Evolutionary conservation across 2,329 filamentous ascomycete species (phyloP).

Genomic region (Endothia cerciana): DNA sequence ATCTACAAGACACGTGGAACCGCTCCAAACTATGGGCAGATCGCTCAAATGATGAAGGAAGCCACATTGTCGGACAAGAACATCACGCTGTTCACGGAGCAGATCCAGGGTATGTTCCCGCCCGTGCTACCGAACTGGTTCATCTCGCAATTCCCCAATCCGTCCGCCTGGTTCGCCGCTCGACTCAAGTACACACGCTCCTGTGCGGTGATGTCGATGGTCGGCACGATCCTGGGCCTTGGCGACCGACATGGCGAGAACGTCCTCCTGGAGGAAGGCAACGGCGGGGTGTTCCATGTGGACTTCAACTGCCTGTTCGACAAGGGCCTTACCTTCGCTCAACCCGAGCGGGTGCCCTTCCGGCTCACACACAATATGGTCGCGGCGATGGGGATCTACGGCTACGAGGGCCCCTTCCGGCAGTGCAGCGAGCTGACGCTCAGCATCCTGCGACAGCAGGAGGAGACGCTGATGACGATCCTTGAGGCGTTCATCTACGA

Average conservation of each 20-base stretch:
- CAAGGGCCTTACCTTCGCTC: conserved; percentile 93
- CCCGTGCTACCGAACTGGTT: conserved; percentile 94
- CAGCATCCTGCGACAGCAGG: conserved; percentile 80
- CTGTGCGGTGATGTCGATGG: conserved; percentile 99
- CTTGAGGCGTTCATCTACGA: conserved; percentile 97
- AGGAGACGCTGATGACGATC: conserved; percentile 96
- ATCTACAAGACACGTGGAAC: conserved; percentile 79
- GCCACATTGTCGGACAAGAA: conserved; percentile 62
- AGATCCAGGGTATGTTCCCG: conserved; percentile 69
- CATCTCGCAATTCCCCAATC: conserved; percentile 90
- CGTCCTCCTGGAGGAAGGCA: conserved; percentile 90
- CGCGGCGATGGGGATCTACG: conserved; percentile 93
- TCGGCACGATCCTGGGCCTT: conserved; percentile 89
- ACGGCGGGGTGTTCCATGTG: conserved; percentile 93
- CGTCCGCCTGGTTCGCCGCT: conserved; percentile 88
- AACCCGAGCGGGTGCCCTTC: conserved; percentile 94
- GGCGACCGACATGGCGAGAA: conserved; percentile 98
- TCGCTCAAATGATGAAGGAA: conserved; percentile 67
- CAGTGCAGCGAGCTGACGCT: conserved; percentile 90
- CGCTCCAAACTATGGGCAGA: conserved; percentile 67
- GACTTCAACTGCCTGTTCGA: conserved; percentile 99
- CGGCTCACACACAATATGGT: conserved; percentile 98
- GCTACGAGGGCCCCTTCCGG: conserved; percentile 90
- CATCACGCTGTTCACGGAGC: conserved; percentile 71
- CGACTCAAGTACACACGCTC: conserved; percentile 89